Evolutionary conservation across 257 asterid genomes (phyloP).

Genomic region (Leonotis leonurus): DNA sequence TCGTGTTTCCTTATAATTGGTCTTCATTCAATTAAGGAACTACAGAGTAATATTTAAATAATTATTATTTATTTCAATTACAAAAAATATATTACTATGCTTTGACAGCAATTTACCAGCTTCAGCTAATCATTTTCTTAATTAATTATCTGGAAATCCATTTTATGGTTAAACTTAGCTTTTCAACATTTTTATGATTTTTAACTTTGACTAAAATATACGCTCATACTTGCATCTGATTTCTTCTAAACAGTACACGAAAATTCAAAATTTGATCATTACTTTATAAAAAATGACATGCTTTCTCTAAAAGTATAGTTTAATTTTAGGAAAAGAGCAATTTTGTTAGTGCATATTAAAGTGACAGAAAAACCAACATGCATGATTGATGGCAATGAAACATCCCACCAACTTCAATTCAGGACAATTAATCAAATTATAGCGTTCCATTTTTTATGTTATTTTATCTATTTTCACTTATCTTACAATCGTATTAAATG

Average conservation of each 20-base stretch:
- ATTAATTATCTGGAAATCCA: not conserved
- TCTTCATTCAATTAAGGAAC: slow-evolving; percentile 11
- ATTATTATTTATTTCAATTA: no score
- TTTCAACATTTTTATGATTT: not conserved
- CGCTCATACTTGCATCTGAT: not conserved
- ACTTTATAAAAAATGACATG: not conserved
- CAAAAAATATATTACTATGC: slow-evolving; percentile 7
- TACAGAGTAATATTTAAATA: not conserved
- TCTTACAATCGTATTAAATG: no score
- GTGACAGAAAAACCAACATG: slow-evolving; percentile 21
- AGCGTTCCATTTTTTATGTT: not conserved
- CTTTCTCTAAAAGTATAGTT: not conserved
- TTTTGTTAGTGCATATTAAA: not conserved
- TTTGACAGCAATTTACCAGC: slow-evolving; percentile 34
- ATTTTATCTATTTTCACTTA: no score
- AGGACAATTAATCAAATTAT: not conserved
- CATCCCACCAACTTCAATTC: slow-evolving; percentile 6
- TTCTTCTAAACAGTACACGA: not conserved
- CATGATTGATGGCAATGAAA: slow-evolving; percentile 23
- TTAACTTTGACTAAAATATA: not conserved
- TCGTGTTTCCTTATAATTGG: slow-evolving; percentile 13
- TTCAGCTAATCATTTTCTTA: slow-evolving; percentile 14
- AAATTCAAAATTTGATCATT: not conserved
- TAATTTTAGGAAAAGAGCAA: not conserved
- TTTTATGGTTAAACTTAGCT: not conserved